Base-by-base conservation (phyloP, 108 stramenopile genomes). In the Skeletonema menzelii region DNA sequence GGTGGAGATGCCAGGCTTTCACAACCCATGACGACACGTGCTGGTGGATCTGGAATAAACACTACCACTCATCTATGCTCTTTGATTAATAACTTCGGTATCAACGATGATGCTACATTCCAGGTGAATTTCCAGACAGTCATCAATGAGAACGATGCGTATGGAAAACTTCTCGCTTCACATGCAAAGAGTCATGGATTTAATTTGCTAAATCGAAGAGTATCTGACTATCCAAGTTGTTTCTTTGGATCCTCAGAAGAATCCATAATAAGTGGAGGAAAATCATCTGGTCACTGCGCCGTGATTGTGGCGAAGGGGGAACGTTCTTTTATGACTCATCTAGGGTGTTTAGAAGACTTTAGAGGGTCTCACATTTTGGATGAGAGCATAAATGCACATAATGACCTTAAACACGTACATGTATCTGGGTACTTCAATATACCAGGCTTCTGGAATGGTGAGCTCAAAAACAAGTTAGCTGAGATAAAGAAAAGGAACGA, bases 371-470 rank as follows among this genome's bases (percentile, higher is more conserved):
- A 90, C 69, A 58, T 88, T 5, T 65, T 82, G 38, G 20, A 76
- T 3, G 44, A 75, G 10, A 66, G 58, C 31, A 57, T 84, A 13
- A 56, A 77, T 35, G 27, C 57, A 2, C 59, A 40, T 2, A n/a
- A 55, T 61, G 42, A 58, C 14, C 66, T 74, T 53, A 31, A 77
- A 0, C 89, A 91, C 57, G 32, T 90, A 32, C 89, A 92, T 63
- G 68, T 93, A 57, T 79, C 92, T 14, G 92, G 92, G 42, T 93
- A 75, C 71, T 93, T 80, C 79, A 93, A 89, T 57, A 76, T 91
- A 46, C 61, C 68, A 4, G 80, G 80, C 0, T 93, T 91, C 73
- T 85, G 77, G 77, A 59, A 88, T 75, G 86, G 84, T 7, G 68
- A 73, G 27, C 73, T 91, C 34, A 67, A 79, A 66, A 28, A 49